Evolutionary conservation across 164 flowering plant genomes (phyloP).

Genomic region (Malania oleifera): DNA sequence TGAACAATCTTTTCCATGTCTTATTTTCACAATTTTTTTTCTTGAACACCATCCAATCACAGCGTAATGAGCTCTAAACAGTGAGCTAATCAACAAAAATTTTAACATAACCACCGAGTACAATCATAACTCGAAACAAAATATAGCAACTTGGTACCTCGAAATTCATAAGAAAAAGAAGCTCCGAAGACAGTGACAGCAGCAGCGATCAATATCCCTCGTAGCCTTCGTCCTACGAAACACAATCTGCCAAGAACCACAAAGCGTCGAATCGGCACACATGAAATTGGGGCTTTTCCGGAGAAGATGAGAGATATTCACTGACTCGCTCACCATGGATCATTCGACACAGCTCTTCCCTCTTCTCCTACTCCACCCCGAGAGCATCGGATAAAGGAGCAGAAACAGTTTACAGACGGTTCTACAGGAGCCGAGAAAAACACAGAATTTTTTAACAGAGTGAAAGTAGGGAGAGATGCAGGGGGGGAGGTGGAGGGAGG

Average conservation of each 20-base stretch:
- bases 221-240: neutral
- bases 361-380: constrained; percentile 5
- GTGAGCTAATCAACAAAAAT: neutral
- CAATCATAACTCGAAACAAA: neutral
- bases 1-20: no score
- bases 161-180: constrained; percentile 16
- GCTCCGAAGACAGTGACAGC: neutral
- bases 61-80: neutral
- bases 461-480: constrained; percentile 19
- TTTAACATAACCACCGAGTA: neutral
- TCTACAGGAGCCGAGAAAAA: neutral
- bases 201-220: neutral
- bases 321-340: constrained; percentile 7
- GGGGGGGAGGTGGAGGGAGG: constrained; percentile 16
- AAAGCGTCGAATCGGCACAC: neutral
- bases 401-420: no score
- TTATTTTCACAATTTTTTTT: no score
- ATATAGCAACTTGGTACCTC: no score
- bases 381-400: neutral
- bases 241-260: constrained; percentile 8
- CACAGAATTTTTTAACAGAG: constrained; percentile 4
- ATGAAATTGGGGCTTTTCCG: constrained; percentile 5
- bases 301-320: neutral
- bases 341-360: neutral
- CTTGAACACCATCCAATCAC: neutral